Evolutionary conservation across 306 rosid genomes (phyloP).

Genomic region (Astragalus glycyphyllos): DNA sequence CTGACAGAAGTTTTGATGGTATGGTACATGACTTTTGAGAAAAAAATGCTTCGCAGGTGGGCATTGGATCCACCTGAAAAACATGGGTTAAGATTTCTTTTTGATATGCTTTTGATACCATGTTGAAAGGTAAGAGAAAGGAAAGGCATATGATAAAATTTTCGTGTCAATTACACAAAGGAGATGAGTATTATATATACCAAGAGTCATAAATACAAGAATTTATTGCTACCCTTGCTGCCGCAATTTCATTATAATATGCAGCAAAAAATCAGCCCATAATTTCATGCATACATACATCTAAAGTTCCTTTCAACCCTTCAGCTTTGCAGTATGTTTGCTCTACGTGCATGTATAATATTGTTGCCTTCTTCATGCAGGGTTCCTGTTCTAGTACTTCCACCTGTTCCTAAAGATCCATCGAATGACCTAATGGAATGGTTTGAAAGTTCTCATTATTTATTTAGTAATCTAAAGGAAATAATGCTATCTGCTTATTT

Average conservation of each 20-base stretch:
- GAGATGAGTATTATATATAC: not conserved
- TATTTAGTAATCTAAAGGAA: slow-evolving; percentile 74
- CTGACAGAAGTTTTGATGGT: no score
- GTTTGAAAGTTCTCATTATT: slow-evolving; percentile 61
- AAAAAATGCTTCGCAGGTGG: no score
- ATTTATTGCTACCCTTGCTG: not conserved
- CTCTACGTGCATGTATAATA: slow-evolving; percentile 18
- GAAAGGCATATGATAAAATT: not conserved
- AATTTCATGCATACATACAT: not conserved
- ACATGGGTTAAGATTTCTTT: not conserved
- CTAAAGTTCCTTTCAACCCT: slow-evolving; percentile 1
- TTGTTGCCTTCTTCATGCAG: slow-evolving; percentile 51
- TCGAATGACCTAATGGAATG: slow-evolving; percentile 82
- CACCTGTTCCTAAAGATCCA: slow-evolving; percentile 79
- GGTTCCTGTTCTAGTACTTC: slow-evolving; percentile 87
- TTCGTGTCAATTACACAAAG: not conserved
- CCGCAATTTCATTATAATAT: not conserved
- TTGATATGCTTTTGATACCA: slow-evolving; percentile 1
- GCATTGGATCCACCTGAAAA: no score
- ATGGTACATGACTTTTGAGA: no score
- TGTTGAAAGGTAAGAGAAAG: not conserved
- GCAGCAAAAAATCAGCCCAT: slow-evolving; percentile 2
- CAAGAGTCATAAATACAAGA: not conserved
- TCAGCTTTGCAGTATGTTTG: slow-evolving; percentile 21
- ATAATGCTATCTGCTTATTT: slow-evolving; percentile 68